Evolutionary conservation across 345 rosid species (phyloP), one percentile per base, ranked within the genome.

Genomic region (Bruguiera sexangula): DNA sequence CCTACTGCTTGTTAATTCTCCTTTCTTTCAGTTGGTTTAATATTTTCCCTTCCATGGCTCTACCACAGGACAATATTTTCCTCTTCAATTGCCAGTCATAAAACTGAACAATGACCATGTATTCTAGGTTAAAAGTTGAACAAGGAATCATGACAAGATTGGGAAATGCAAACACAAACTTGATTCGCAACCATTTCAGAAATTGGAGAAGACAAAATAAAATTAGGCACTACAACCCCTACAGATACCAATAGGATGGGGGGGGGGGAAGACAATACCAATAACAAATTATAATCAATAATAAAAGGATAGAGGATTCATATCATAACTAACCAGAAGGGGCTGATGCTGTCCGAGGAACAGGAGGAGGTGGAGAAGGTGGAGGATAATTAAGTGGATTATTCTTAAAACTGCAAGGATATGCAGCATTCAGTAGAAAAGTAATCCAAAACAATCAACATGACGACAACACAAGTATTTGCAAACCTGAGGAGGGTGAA

Each of bases 401-500:
- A 62, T 75, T 65, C 0, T 2, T 6, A 85, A 87, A 94, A 94
- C 96, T 94, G 88, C 76, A 82, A 71, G 77, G 21, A 62, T 67
- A 73, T 59, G 37, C 56, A 52, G 66, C 22, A 70, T 37, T 84
- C 79, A 83, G 72, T 62, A 69, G 63, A 63, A 43, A 11, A 60
- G 63, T 60, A 43, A 56, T 29, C 67, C 69, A n/a, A 52, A 62
- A 63, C 63, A 56, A 60, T 61, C 18, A 73, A 59, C 32, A 53
- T 50, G 37, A 65, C 10, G 30, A 20, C 6, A 30, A 56, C 51
- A 59, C 60, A 63, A 76, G 37, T 29, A 78, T 21, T 64, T 27
- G 68, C 55, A 58, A 76, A 91, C 98, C 98, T 91, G 68, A 87
- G 75, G 48, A 87, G 85, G 70, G 94, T 88, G 71, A 91, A 91